Base-by-base conservation (phyloP, 305 asterid species). In the Rubia tinctorum region DNA sequence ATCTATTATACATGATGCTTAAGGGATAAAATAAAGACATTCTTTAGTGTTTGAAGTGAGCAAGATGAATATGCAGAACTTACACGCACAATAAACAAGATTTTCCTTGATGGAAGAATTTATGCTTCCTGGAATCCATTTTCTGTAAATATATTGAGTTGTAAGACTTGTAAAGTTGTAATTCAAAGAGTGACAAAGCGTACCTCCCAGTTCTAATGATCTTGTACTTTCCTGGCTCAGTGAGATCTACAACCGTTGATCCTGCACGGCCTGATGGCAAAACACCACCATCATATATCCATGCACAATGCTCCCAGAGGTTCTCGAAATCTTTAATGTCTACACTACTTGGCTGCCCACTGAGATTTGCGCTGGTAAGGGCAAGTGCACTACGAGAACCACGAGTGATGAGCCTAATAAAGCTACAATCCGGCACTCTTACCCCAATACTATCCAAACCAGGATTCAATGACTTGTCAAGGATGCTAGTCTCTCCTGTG, bases 201-300 rank as follows among this genome's bases (percentile, higher is more conserved):
- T 81, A 88, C 98, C 97, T 93, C 73, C 99, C 98, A 10, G 99
- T 89, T 77, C 96, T 80, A 30, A 91, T 82, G 75, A 94, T 94
- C 87, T 84, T 90, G 86, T 85, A 94, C 80, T 73, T 80, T 43
- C 99, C 97, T n/a, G 73, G 76, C 73, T 66, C 77, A 63, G 97
- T 87, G 71, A 94, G 97, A 83, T 92, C 97, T 63, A 94, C 91
- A 17, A 91, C 81, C 2, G 97, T 94, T 43, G 97, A 95, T 75
- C 98, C 97, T 12, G 93, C 96, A 53, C 95, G 96, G 25, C 97
- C 92, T 2, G 94, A 85, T 56, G 95, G 97, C 83, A 92, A 90
- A 40, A 85, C 77, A 56, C 98, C 99, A 8, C 89, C 89, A 82
- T 94, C 81, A 78, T 90, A 94, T 62, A 94, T 62, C 58, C 79